Conservation (phyloP, 1,284 basidiomycete species). For the Anthracocystis walkeri region DNA sequence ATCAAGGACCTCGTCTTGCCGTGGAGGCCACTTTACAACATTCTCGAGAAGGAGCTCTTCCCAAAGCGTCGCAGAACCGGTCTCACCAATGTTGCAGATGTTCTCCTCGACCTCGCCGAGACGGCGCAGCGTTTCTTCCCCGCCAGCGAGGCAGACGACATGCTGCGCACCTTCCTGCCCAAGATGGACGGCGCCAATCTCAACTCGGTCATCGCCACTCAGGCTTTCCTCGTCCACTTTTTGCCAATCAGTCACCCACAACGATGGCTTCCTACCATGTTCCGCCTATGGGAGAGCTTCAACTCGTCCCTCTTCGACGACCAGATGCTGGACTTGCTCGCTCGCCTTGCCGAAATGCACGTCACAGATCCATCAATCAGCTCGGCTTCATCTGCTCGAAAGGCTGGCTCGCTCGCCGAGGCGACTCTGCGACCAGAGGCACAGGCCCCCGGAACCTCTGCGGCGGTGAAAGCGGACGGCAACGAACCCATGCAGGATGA, state of each 20-base stretch:
- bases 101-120: conserved; percentile 86
- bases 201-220: conserved; percentile 71
- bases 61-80: conserved; percentile 74
- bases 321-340: conserved; percentile 83
- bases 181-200: conserved; percentile 80
- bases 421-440: conserved; percentile 20
- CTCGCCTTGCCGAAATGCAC: conserved; percentile 81
- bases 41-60: conserved; percentile 84
- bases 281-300: conserved; percentile 87
- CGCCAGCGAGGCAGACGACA: conserved; percentile 86
- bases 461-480: neutral
- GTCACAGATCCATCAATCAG: conserved; percentile 71
- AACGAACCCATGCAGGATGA: conserved; percentile 22
- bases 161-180: conserved; percentile 84
- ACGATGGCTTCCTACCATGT: conserved; percentile 70
- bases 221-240: conserved; percentile 68
- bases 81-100: conserved; percentile 76
- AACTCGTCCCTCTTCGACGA: conserved; percentile 85
- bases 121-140: conserved; percentile 88
- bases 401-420: conserved; percentile 24
- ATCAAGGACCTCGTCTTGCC: conserved; percentile 86
- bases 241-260: conserved; percentile 64
- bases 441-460: conserved; percentile 1
- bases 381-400: conserved; percentile 30
- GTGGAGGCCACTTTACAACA: conserved; percentile 86